These are phyloP conservation scores for Fonsecaea monophora DNA, from an alignment of 2,329 filamentous ascomycete genomes.

Conservation along the genomic window DNA sequence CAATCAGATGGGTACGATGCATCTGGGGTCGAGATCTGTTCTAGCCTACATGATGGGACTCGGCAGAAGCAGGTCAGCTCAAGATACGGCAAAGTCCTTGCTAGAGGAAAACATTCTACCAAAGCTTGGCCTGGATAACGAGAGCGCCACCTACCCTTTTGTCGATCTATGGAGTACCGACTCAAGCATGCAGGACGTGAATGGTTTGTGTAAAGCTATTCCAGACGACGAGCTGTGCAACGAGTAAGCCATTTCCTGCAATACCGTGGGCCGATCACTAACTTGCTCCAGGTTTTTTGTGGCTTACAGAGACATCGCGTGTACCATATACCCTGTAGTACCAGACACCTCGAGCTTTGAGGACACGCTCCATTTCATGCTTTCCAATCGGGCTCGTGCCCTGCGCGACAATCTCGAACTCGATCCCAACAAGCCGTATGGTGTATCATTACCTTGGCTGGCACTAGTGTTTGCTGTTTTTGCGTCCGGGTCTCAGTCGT, in stretches of 20 bases:
- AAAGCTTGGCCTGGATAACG: conserved; percentile 68
- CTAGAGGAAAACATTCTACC: conserved; percentile 67
- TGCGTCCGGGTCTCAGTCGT: conserved; percentile 68
- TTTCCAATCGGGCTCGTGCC: conserved; percentile 60
- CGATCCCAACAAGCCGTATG: conserved; percentile 61
- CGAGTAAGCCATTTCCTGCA: conserved; percentile 47
- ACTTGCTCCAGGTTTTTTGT: conserved; percentile 57
- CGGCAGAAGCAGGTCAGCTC: conserved; percentile 57
- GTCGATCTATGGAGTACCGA: conserved; percentile 70
- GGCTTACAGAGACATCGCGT: conserved; percentile 64
- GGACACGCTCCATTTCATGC: conserved; percentile 59
- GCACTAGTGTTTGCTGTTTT: conserved; percentile 67
- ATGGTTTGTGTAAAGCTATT: conserved; percentile 64
- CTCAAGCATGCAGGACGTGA: conserved; percentile 63
- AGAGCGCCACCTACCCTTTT: conserved; percentile 69
- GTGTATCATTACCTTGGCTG: conserved; percentile 62
- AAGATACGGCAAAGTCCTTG: conserved; percentile 58
- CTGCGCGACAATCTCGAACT: conserved; percentile 34
- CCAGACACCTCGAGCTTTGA: conserved; percentile 64
- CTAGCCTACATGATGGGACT: conserved; percentile 65
- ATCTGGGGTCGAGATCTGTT: conserved; percentile 67
- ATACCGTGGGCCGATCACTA: not conserved
- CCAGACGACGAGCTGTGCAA: conserved; percentile 65
- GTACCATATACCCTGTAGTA: conserved; percentile 67
- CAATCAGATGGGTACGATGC: conserved; percentile 65